phyloP scores from a whole-genome alignment of 768 basidiomycete genomes.

The Udeniomyces megalosporus region DNA sequence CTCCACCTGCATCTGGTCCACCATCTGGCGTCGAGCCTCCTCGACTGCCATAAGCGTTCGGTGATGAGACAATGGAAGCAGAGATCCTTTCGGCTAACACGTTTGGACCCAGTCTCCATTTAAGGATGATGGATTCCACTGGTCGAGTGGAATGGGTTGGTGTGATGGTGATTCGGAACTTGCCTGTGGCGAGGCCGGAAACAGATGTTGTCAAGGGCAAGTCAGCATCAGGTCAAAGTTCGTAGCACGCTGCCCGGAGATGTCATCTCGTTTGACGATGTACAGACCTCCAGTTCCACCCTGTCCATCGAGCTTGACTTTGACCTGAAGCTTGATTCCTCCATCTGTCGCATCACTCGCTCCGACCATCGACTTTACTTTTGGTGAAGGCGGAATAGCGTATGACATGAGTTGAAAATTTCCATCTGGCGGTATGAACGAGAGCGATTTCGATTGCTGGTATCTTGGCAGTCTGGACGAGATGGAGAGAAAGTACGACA shows the following conservation, averaged over 20 bases:
- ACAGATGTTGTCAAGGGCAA: too few relatives aligned
- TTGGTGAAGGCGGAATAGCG: slow-evolving; percentile 39
- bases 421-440: slow-evolving; percentile 89
- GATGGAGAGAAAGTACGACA: too few relatives aligned
- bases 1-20: slow-evolving; percentile 29
- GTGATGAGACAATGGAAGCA: too few relatives aligned
- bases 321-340: slow-evolving; percentile 23
- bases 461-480: slow-evolving; percentile 46
- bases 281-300: slow-evolving; percentile 31
- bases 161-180: slow-evolving; percentile 26
- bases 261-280: neutral
- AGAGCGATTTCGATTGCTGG: slow-evolving; percentile 56
- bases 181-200: slow-evolving; percentile 22
- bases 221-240: too few relatives aligned
- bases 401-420: slow-evolving; percentile 72
- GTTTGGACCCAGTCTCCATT: slow-evolving; percentile 58
- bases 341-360: too few relatives aligned
- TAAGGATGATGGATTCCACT: slow-evolving; percentile 55
- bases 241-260: neutral
- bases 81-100: slow-evolving; percentile 59
- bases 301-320: slow-evolving; percentile 29
- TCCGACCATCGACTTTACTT: slow-evolving; percentile 34
- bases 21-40: slow-evolving; percentile 32
- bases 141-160: slow-evolving; percentile 32
- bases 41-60: too few relatives aligned